phyloP scores from a whole-genome alignment of 2,329 filamentous ascomycete species.

The Xylaria sp. region DNA sequence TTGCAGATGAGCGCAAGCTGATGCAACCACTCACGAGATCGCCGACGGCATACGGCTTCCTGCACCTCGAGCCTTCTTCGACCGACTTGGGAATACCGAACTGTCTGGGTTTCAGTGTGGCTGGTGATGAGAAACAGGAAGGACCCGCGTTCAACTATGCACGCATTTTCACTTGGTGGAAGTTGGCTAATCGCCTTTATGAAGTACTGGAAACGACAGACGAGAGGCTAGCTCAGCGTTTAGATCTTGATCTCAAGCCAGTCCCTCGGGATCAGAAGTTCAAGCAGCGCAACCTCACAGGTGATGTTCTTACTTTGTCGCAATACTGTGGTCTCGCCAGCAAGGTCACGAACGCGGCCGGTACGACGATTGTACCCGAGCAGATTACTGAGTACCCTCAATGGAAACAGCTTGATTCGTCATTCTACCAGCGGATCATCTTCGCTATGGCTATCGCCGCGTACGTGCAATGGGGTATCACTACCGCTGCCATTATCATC shows the following conservation, averaged over 20 bases:
- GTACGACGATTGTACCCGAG: slow-evolving; percentile 6
- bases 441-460: slow-evolving; percentile 14
- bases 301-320: slow-evolving; percentile 11
- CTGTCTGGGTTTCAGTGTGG: slow-evolving; percentile 27
- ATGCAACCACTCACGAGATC: slow-evolving; percentile 8
- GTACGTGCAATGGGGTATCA: slow-evolving; percentile 30
- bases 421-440: slow-evolving; percentile 27
- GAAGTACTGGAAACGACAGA: slow-evolving; percentile 15
- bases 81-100: slow-evolving; percentile 6
- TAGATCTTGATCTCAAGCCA: slow-evolving; percentile 5
- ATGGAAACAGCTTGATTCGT: slow-evolving; percentile 24
- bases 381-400: slow-evolving; percentile 20
- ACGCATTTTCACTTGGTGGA: slow-evolving; percentile 30
- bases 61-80: slow-evolving; percentile 4
- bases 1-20: slow-evolving; percentile 5
- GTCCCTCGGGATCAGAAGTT: slow-evolving; percentile 13
- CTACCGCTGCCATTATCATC: slow-evolving; percentile 25
- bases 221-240: not conserved
- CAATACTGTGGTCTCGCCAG: slow-evolving; percentile 25
- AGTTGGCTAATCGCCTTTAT: slow-evolving; percentile 25
- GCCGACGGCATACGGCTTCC: not conserved
- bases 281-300: slow-evolving; percentile 13
- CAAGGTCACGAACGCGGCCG: not conserved
- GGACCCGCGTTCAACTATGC: slow-evolving; percentile 32
- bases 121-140: slow-evolving; percentile 29